These are phyloP conservation scores for Arachnopeziza araneosa DNA, from an alignment of 2,329 filamentous ascomycete genomes.

Conservation along the genomic window DNA sequence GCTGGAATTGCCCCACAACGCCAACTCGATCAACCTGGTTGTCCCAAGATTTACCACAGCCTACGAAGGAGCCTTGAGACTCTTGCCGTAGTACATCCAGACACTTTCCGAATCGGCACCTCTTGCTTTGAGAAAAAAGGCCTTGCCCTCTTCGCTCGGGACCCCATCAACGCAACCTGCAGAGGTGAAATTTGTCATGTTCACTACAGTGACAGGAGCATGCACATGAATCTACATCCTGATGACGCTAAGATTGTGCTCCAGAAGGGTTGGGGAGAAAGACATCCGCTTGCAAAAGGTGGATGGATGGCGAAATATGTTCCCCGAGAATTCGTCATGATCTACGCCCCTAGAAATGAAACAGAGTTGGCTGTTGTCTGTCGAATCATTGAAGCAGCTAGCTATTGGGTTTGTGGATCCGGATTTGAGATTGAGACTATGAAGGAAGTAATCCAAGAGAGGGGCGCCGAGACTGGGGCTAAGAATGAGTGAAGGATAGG, in stretches of 20 bases:
- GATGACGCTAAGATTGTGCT: conserved; percentile 69
- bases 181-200: conserved; percentile 80
- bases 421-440: conserved; percentile 18
- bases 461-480: not conserved
- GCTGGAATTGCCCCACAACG: conserved; percentile 77
- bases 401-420: conserved; percentile 54
- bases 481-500: not conserved
- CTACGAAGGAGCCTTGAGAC: conserved; percentile 48
- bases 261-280: conserved; percentile 72
- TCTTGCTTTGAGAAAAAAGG: conserved; percentile 82
- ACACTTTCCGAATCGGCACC: conserved; percentile 53
- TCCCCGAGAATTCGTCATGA: conserved; percentile 69
- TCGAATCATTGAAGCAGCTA: conserved; percentile 66
- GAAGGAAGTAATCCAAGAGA: not conserved
- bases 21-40: conserved; percentile 64
- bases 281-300: conserved; percentile 60
- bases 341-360: conserved; percentile 71
- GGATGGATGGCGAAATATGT: conserved; percentile 63
- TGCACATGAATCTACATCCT: conserved; percentile 78
- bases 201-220: conserved; percentile 67
- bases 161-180: conserved; percentile 63
- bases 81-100: conserved; percentile 42
- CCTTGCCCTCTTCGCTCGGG: conserved; percentile 64
- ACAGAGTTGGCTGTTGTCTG: conserved; percentile 63
- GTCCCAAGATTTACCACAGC: conserved; percentile 45